phyloP scores from a whole-genome alignment of 768 basidiomycete species.

The Leccinum longicurvipes region DNA sequence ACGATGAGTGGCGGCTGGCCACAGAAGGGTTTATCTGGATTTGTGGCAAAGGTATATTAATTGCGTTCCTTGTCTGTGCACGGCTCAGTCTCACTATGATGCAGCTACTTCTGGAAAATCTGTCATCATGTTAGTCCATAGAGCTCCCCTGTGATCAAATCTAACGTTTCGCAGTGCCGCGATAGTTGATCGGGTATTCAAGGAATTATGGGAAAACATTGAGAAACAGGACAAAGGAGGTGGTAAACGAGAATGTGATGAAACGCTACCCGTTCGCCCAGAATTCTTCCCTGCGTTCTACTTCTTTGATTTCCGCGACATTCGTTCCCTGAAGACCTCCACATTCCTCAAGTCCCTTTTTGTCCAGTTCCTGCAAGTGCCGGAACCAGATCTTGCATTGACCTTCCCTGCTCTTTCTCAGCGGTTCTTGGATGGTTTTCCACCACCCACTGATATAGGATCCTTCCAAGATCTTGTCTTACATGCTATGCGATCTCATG shows the following conservation, averaged over 20 bases:
- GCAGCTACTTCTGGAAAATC: conserved; percentile 23
- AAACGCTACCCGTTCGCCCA: conserved; percentile 17
- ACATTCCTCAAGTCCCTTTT: conserved; percentile 25
- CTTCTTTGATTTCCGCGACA: conserved; percentile 30
- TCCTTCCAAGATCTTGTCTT: conserved; percentile 17
- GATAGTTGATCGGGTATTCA: conserved; percentile 23
- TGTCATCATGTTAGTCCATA: conserved; percentile 19
- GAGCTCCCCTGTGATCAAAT: background rate
- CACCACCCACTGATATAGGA: conserved; percentile 15
- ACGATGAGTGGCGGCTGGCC: conserved; percentile 18
- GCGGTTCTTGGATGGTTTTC: conserved; percentile 14
- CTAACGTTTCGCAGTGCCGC: conserved; percentile 19
- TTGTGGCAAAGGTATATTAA: conserved; percentile 18
- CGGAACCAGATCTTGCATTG: conserved; percentile 15
- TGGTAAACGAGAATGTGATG: conserved; percentile 15
- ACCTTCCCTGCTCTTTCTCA: conserved; percentile 21
- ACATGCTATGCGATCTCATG: conserved; percentile 21
- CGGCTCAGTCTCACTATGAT: background rate
- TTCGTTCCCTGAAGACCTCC: conserved; percentile 13
- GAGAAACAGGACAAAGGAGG: conserved; percentile 18
- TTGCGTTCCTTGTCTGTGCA: background rate
- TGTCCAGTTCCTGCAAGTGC: conserved; percentile 26
- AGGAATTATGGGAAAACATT: conserved; percentile 22
- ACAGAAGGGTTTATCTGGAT: conserved; percentile 26
- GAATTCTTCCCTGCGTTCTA: conserved; percentile 26